Evolutionary conservation across 2,329 filamentous ascomycete genomes (phyloP).

Genomic region (Ophiostoma ips): DNA sequence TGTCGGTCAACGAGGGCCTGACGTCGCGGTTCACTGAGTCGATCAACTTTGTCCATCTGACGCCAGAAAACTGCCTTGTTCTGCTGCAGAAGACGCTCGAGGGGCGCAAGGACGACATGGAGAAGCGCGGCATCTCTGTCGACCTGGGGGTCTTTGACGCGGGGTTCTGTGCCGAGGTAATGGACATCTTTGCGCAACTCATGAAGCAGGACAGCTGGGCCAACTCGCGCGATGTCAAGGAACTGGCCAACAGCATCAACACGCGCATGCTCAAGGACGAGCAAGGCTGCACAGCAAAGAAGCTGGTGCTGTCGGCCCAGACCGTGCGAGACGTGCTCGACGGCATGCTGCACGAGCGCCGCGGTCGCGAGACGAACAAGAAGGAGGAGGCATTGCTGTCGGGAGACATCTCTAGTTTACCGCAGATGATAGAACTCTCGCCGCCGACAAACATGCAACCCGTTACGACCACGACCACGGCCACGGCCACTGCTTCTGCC

Average conservation of each 20-base stretch:
- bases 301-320: constrained; percentile 7
- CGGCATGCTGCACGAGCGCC: constrained; percentile 3
- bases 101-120: constrained; percentile 5
- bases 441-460: not conserved
- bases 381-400: not conserved
- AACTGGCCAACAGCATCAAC: constrained; percentile 38
- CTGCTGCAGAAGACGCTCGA: constrained; percentile 25
- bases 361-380: not conserved
- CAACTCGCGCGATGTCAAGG: constrained; percentile 48
- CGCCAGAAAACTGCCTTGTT: constrained; percentile 27
- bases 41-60: constrained; percentile 39
- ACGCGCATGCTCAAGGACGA: constrained; percentile 22
- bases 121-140: constrained; percentile 9
- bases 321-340: constrained; percentile 12
- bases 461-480: not conserved
- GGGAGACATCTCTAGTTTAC: too few species aligned
- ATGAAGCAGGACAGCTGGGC: constrained; percentile 38
- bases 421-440: not conserved
- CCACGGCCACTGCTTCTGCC: too few species aligned
- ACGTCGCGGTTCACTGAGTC: constrained; percentile 51
- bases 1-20: constrained; percentile 47
- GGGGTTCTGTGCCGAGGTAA: constrained; percentile 15
- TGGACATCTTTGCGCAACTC: constrained; percentile 26
- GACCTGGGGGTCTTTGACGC: constrained; percentile 16
- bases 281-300: constrained; percentile 12